Conservation (phyloP, 768 basidiomycete species). For the Boletus edulis region DNA sequence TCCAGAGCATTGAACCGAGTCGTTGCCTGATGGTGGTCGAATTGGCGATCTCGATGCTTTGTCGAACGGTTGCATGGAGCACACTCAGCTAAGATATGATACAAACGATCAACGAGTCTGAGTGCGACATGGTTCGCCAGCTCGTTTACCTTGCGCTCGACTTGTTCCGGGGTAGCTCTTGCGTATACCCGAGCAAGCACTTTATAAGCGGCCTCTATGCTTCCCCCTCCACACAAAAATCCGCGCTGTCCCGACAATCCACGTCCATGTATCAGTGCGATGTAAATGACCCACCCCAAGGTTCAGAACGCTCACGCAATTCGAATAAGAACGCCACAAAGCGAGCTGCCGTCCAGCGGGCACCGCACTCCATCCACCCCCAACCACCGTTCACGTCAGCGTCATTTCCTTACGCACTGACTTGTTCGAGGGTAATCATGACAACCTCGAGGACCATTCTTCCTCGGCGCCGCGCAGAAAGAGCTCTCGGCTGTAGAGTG, state of each 20-base stretch:
- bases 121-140: not conserved
- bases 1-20: conserved; percentile 52
- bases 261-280: not conserved
- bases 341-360: conserved; percentile 64
- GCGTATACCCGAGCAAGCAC: conserved; percentile 72
- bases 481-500: conserved; percentile 82
- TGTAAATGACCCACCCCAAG: not conserved
- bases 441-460: conserved; percentile 82
- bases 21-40: conserved; percentile 61
- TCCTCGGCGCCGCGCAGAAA: conserved; percentile 68
- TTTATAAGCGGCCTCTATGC: conserved; percentile 45
- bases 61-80: conserved; percentile 56
- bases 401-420: conserved; percentile 73
- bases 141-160: conserved; percentile 57
- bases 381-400: conserved; percentile 64
- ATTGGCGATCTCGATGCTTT: conserved; percentile 59
- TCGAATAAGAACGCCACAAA: conserved; percentile 70
- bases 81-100: conserved; percentile 45
- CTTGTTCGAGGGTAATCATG: conserved; percentile 78
- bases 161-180: conserved; percentile 56
- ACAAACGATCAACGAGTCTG: not conserved
- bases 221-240: conserved; percentile 57
- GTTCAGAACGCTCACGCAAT: conserved; percentile 52
- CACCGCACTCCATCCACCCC: conserved; percentile 76
- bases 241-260: conserved; percentile 39